Evolutionary conservation across 1,284 basidiomycete genomes (phyloP), one percentile per base, ranked within the genome.

Genomic region (Heterobasidion parviporum): DNA sequence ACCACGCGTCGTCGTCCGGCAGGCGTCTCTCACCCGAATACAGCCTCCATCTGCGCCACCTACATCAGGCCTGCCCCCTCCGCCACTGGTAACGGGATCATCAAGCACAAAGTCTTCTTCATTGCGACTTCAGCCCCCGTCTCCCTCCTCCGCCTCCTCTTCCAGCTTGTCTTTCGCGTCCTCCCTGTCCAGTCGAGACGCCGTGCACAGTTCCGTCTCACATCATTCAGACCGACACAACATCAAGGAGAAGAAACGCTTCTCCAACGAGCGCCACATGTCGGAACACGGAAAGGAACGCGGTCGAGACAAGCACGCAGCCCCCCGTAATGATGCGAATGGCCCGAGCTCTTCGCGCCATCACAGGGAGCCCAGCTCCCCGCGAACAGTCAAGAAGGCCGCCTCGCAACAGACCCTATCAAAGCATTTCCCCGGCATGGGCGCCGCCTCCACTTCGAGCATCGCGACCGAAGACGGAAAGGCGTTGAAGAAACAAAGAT

Each of bases 371-470:
- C 60, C 61, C 46, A 61, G 59, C 52, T 61, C 72, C n/a, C 64
- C 70, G 52, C 74, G 73, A 43, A 71, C 72, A 8, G 67, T 83
- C 49, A 82, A 77, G 69, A 84, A 83, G 64, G 76, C 78, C 9
- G 57, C 77, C 12, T 86, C 83, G 12, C 79, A 83, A 54, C 77
- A 79, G 62, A 80, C 77, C 52, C 68, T 85, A 14, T 65, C 66
- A 33, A 76, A 75, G 62, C 62, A 55, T 20, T 53, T 59, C 16
- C 69, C 68, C 9, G 58, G 56, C 3, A 58, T 60, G 18, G 67
- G 63, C 55, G 20, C 58, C 32, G 54, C 56, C 6, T 64, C 67
- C 4, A 38, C 54, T 8, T 52, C 54, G 26, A 36, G 58, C 2
- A 43, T 56, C 35, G 33, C 35, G 35, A 47, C 52, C 36, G 49